phyloP scores from a whole-genome alignment of 176 grass and related monocot species.

The Pharus latifolius region DNA sequence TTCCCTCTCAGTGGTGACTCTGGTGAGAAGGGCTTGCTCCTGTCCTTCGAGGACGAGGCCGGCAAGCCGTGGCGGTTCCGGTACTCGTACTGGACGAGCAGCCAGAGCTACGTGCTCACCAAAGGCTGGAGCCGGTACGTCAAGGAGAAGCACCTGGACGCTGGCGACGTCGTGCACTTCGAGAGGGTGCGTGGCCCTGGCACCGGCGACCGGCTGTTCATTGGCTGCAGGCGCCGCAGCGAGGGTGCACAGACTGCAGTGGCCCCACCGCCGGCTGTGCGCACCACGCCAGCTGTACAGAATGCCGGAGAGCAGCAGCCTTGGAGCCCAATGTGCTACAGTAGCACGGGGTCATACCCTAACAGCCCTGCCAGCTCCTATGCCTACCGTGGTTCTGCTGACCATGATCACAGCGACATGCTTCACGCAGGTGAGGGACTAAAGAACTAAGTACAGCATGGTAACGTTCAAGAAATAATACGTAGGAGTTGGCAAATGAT shows the following conservation, averaged over 20 bases:
- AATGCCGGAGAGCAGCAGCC: constrained; percentile 38
- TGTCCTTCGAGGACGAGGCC: constrained; percentile 79
- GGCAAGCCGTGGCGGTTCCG: constrained; percentile 78
- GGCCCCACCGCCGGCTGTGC: constrained; percentile 2
- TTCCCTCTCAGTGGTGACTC: constrained; percentile 60
- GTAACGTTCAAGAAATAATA: not conserved
- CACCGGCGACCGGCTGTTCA: constrained; percentile 46
- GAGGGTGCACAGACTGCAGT: not conserved
- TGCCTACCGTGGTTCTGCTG: constrained; percentile 18
- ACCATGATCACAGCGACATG: constrained; percentile 33
- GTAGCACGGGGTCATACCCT: constrained; percentile 40
- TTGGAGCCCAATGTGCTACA: constrained; percentile 60
- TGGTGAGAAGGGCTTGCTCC: constrained; percentile 67
- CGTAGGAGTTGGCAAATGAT: not conserved
- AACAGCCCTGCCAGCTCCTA: constrained; percentile 43
- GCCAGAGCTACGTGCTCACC: constrained; percentile 97
- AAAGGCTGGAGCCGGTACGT: constrained; percentile 97
- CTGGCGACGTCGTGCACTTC: constrained; percentile 71
- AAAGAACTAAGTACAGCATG: not conserved
- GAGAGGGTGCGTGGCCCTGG: constrained; percentile 34
- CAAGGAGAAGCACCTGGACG: constrained; percentile 83
- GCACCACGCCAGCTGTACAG: not conserved
- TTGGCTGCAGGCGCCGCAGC: constrained; percentile 36
- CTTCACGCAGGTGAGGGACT: constrained; percentile 39
- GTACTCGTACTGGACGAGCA: constrained; percentile 97